Base-by-base conservation (phyloP, 1,284 basidiomycete species). In the Marasmius sp. region DNA sequence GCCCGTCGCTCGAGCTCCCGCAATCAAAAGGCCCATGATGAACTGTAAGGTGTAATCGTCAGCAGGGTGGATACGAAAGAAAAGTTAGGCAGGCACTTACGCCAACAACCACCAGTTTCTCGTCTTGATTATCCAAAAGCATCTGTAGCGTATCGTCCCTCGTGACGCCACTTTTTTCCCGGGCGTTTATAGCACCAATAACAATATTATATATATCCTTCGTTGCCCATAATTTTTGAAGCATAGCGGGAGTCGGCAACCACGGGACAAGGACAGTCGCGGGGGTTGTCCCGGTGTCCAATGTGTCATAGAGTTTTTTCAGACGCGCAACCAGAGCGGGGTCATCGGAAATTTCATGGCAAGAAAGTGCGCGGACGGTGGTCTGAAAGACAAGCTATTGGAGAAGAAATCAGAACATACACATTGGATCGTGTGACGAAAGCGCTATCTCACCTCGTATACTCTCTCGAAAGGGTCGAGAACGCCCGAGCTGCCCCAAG, bases 21-120 rank as follows among this genome's bases (percentile, higher is more conserved):
- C 89, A 61, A 89, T 86, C 59, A 91, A 77, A 9, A 91, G 75
- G 38, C 89, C 89, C 86, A 91, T 90, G 59, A 90, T 88, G 72
- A 91, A 91, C 88, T 91, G 68, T 63, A 68, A 59, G 68, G 61
- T 52, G 36, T 47, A 63, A 59, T 45, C 60, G 54, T 57, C 45
- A 59, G 58, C 18, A 63, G 69, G 20, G 61, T 72, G 51, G 59
- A 61, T 50, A 55, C 63, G 57, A 60, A 68, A 67, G 62, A 62
- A 64, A 63, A n/a, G 63, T 58, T 58, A 64, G 66, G 50, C 66
- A 65, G 47, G 60, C 34, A 76, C 86, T 72, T 71, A 90, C 89
- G 63, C 89, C 89, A 54, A 91, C 82, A 61, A 91, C 81, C 48
- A 87, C 80, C 59, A 85, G 71, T 63, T 79, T 83, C 65, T 91